Base-by-base conservation (phyloP, 331 rosid species). In the Pyrus hybrid region DNA sequence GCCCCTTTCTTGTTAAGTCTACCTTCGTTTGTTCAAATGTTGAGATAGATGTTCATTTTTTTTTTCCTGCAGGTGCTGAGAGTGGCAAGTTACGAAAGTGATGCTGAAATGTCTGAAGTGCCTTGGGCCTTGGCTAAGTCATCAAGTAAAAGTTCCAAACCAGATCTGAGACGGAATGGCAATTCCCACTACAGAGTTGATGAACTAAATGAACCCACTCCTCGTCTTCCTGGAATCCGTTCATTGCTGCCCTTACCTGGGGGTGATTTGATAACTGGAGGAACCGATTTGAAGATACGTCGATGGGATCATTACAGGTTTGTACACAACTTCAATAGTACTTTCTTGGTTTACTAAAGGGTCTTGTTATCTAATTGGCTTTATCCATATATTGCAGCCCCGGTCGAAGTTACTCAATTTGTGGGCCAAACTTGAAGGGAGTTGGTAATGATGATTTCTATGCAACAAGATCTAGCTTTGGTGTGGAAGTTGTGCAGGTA, bases 401-500 rank as follows among this genome's bases (percentile, higher is more conserved):
- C 37, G 96, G 89, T 77, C 86, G 88, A 83, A 95, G 96, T 80
- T 94, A 95, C 86, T 87, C 88, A 78, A 70, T 95, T 35, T 92
- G 97, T 80, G 99, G 99, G 76, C 99, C 99, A 78, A 89, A 79
- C 84, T 81, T 86, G 76, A 94, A 92, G 80, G 97, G 96, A 68
- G 84, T 84, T 28, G 93, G 88, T 79, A 88, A 80, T 73, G 92
- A 90, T 69, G 97, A 92, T 71, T 87, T 87, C 79, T 94, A 90
- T 37, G 91, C 87, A 80, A 83, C 88, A 33, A 91, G 82, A 77
- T 92, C 97, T 66, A 92, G 90, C 82, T 90, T 85, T 73, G 99
- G 99, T 16, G 99, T 82, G 79, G 96, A 94, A 90, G 85, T 92
- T 86, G 97, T 94, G 74, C 97, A 92, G 99, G 99, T 94, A 89